These are phyloP conservation scores for Macadamia integrifolia DNA, from an alignment of 164 flowering plant genomes.

Conservation along the genomic window DNA sequence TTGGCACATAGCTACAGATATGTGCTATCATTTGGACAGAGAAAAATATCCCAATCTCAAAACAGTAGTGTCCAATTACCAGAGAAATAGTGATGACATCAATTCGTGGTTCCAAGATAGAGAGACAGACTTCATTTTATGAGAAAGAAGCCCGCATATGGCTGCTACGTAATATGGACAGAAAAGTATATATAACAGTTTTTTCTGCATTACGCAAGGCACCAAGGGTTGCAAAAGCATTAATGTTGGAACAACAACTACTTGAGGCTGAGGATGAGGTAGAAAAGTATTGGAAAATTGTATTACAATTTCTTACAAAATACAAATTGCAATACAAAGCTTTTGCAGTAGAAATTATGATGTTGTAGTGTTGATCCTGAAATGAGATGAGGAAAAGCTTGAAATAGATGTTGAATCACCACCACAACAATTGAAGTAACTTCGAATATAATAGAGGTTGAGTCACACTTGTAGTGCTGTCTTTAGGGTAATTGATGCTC, in stretches of 20 bases:
- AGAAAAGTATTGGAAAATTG: no score
- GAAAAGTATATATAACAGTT: neutral
- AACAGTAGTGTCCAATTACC: no score
- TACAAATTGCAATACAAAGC: no score
- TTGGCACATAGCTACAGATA: slow-evolving; percentile 18
- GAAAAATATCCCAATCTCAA: neutral
- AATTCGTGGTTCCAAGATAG: slow-evolving; percentile 4
- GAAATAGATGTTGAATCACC: no score
- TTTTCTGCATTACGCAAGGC: slow-evolving; percentile 19
- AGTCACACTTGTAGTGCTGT: no score
- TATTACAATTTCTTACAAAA: no score
- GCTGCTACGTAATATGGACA: slow-evolving; percentile 17
- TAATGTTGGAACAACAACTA: neutral
- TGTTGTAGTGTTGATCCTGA: no score
- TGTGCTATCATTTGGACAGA: neutral
- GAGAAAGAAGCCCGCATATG: slow-evolving; percentile 7
- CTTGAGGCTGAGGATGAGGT: neutral
- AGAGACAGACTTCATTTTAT: neutral
- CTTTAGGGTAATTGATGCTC: no score
- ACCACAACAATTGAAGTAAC: no score
- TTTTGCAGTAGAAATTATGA: no score
- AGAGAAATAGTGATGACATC: slow-evolving; percentile 14
- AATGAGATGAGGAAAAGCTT: no score
- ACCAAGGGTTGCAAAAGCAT: slow-evolving; percentile 11
- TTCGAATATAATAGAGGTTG: no score